phyloP scores from a whole-genome alignment of 129 eudicot genomes.

The Ambrosia trifida region DNA sequence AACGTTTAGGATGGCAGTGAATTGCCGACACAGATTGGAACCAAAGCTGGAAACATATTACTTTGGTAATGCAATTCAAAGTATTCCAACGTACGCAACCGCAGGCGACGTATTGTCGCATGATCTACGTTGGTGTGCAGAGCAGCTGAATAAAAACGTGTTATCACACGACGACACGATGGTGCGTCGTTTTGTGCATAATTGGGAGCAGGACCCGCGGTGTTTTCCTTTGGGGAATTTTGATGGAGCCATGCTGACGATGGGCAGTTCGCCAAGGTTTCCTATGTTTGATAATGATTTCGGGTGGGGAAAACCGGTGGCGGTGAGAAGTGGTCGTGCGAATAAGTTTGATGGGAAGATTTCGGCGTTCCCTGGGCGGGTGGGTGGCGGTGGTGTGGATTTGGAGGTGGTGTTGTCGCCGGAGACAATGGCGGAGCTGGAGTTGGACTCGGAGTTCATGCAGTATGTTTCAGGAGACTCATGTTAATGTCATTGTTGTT shows the following conservation, averaged over 20 bases:
- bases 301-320: constrained; percentile 89
- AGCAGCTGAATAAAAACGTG: constrained; percentile 63
- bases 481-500: constrained; percentile 13
- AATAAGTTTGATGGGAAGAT: constrained; percentile 92
- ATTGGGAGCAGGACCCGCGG: constrained; percentile 78
- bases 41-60: constrained; percentile 69
- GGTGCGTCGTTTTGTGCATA: constrained; percentile 55
- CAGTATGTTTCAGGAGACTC: constrained; percentile 43
- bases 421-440: constrained; percentile 75
- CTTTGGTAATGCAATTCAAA: constrained; percentile 88
- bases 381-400: constrained; percentile 78
- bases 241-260: constrained; percentile 84
- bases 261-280: constrained; percentile 91
- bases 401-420: constrained; percentile 85
- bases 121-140: constrained; percentile 82
- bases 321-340: constrained; percentile 76
- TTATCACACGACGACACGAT: constrained; percentile 46
- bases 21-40: constrained; percentile 82
- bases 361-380: constrained; percentile 79
- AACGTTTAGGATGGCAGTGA: constrained; percentile 90
- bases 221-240: constrained; percentile 85
- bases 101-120: constrained; percentile 61
- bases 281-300: constrained; percentile 93
- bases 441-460: constrained; percentile 76
- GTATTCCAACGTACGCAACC: constrained; percentile 67